Conservation (phyloP, 306 rosid species). For the Rosa lucieae region DNA sequence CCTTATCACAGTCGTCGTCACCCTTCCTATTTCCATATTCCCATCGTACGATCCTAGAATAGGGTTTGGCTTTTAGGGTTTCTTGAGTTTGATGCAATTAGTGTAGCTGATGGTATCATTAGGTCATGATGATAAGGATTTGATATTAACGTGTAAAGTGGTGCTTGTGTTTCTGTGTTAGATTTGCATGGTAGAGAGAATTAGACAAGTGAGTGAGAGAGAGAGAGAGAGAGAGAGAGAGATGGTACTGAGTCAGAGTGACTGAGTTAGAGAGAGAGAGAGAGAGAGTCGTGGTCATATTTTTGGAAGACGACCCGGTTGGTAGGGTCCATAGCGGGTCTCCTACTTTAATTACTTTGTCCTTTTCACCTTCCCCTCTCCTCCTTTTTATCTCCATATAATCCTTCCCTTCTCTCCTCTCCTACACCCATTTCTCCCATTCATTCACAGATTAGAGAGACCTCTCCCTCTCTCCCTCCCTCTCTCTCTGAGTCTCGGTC, state of each 20-base stretch:
- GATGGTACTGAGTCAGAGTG: background rate
- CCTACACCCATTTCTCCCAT: constrained; percentile 23
- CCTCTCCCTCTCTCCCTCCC: constrained; percentile 1
- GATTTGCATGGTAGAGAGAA: constrained; percentile 3
- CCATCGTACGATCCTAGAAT: constrained; percentile 10
- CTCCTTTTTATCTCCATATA: constrained; percentile 33
- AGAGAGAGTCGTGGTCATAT: constrained; percentile 31
- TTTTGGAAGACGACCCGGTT: constrained; percentile 37
- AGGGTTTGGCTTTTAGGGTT: background rate
- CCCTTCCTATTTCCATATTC: background rate
- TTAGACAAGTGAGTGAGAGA: background rate
- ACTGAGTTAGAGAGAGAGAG: constrained; percentile 3
- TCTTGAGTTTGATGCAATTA: background rate
- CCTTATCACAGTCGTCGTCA: constrained; percentile 18
- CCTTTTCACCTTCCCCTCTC: constrained; percentile 31
- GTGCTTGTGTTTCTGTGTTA: constrained; percentile 4
- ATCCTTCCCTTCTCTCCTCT: constrained; percentile 26
- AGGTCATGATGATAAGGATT: constrained; percentile 39
- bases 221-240: constrained; percentile 4
- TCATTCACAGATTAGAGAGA: constrained; percentile 7
- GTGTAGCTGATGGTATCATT: constrained; percentile 27
- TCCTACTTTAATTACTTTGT: constrained; percentile 33
- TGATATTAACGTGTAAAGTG: constrained; percentile 15
- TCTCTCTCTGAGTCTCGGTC: background rate
- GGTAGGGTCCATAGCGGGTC: constrained; percentile 36